Evolutionary conservation across 2,329 filamentous ascomycete species (phyloP).

Genomic region (Pseudogymnoascus verrucosus): DNA sequence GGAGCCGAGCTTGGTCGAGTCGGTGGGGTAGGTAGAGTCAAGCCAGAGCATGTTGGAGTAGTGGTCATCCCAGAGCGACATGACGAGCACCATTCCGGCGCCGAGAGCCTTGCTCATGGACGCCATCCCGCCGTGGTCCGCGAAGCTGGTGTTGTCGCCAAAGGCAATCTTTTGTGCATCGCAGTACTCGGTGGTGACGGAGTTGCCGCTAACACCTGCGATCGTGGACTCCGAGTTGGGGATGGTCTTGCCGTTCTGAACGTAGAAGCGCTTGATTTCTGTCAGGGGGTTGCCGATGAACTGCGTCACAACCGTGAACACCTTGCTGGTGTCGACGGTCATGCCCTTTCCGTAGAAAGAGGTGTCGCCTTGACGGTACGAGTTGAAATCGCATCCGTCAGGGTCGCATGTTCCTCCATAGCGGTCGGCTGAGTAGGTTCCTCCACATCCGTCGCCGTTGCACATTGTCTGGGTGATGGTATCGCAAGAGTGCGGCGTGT

Average conservation of each 20-base stretch:
- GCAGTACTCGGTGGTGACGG: constrained; percentile 52
- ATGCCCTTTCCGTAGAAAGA: constrained; percentile 47
- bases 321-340: constrained; percentile 44
- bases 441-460: constrained; percentile 31
- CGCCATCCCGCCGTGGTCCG: constrained; percentile 45
- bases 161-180: constrained; percentile 47
- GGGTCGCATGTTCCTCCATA: constrained; percentile 51
- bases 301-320: constrained; percentile 52
- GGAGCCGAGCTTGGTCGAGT: constrained; percentile 38
- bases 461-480: constrained; percentile 37
- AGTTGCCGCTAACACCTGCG: constrained; percentile 39
- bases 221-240: constrained; percentile 41
- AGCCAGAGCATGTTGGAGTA: constrained; percentile 66
- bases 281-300: constrained; percentile 45
- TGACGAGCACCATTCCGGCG: constrained; percentile 55
- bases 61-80: constrained; percentile 51
- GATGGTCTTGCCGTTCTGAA: constrained; percentile 46
- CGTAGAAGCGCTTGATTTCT: constrained; percentile 49
- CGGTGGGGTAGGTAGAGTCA: constrained; percentile 55
- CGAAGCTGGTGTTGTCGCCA: constrained; percentile 44
- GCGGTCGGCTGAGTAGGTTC: constrained; percentile 33
- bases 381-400: constrained; percentile 56
- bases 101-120: constrained; percentile 47
- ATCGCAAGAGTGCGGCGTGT: constrained; percentile 50
- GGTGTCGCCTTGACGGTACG: constrained; percentile 50